phyloP scores from a whole-genome alignment of 768 basidiomycete species.

The Multifurca ochricompacta region DNA sequence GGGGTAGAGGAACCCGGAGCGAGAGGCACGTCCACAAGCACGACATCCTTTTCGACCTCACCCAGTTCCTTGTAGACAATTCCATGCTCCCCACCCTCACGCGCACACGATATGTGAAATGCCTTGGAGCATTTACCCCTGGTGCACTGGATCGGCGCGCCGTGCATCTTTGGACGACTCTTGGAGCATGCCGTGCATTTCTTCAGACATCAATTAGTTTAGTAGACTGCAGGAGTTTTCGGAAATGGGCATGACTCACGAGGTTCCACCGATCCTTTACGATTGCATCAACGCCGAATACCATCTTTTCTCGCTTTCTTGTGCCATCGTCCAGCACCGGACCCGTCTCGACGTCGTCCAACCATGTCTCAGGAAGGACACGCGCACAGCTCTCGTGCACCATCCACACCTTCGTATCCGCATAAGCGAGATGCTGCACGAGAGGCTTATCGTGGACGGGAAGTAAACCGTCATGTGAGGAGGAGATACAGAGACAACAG shows the following conservation, averaged over 20 bases:
- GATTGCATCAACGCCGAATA: conserved; percentile 83
- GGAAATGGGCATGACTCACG: conserved; percentile 40
- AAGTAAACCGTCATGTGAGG: conserved; percentile 45
- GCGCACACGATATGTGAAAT: conserved; percentile 89
- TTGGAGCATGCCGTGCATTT: conserved; percentile 89
- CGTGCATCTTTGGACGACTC: conserved; percentile 55
- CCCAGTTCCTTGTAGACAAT: conserved; percentile 55
- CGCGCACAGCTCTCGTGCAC: conserved; percentile 77
- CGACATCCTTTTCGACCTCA: conserved; percentile 77
- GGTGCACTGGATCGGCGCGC: conserved; percentile 85
- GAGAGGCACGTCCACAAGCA: conserved; percentile 40
- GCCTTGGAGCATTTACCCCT: conserved; percentile 91
- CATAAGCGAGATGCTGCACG: conserved; percentile 13
- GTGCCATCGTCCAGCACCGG: conserved; percentile 28
- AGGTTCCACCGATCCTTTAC: conserved; percentile 90
- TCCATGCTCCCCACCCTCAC: conserved; percentile 41
- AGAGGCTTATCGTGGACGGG: conserved; percentile 60
- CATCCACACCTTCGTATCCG: conserved; percentile 42
- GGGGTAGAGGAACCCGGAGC: conserved; percentile 17
- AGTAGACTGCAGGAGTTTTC: not conserved
- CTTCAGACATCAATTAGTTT: conserved; percentile 33
- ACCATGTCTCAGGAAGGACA: conserved; percentile 87
- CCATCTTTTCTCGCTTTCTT: conserved; percentile 38
- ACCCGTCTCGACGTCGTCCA: conserved; percentile 54
- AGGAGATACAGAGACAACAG: conserved; percentile 62